Evolutionary conservation across 2,329 filamentous ascomycete species (phyloP).

Genomic region (Onygenales sp.): DNA sequence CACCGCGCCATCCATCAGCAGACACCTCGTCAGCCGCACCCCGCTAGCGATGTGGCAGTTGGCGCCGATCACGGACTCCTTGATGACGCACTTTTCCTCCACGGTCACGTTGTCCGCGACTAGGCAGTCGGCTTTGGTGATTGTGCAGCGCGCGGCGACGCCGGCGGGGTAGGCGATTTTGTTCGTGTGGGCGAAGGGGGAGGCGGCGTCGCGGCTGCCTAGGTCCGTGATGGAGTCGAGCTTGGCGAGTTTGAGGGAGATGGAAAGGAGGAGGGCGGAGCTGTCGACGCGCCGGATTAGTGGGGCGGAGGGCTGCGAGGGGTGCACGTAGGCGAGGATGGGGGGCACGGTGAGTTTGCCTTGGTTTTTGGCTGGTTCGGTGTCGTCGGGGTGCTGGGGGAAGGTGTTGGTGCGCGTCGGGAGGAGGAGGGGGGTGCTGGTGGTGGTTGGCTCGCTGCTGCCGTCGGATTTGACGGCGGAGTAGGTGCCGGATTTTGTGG

Average conservation of each 20-base stretch:
- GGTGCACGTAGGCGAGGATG: conserved; percentile 73
- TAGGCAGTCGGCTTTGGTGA: conserved; percentile 71
- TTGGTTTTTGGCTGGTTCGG: not conserved
- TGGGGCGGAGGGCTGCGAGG: conserved; percentile 41
- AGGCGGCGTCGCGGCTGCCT: conserved; percentile 47
- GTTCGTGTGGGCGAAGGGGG: conserved; percentile 64
- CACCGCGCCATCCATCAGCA: conserved; percentile 86
- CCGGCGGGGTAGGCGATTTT: conserved; percentile 80
- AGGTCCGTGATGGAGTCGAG: conserved; percentile 47
- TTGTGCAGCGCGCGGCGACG: conserved; percentile 69
- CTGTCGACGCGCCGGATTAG: conserved; percentile 85
- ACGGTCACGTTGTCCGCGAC: conserved; percentile 84
- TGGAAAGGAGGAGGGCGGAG: conserved; percentile 65
- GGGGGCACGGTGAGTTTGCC: conserved; percentile 51
- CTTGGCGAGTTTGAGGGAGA: conserved; percentile 81
- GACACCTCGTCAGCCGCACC: conserved; percentile 75
- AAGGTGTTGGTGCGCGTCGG: conserved; percentile 7
- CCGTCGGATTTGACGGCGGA: conserved; percentile 6
- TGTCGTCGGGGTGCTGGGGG: conserved; percentile 9
- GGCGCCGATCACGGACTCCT: conserved; percentile 79
- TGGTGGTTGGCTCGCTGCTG: conserved; percentile 8
- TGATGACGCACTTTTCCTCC: conserved; percentile 83
- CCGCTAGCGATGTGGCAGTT: conserved; percentile 79
- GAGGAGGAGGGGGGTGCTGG: conserved; percentile 9
- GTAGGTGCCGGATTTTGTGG: conserved; percentile 33